Conservation (phyloP, 129 eudicot species). For the Helianthus annuus region HanXRQr2.0-SUNRISE NC_035446.2:171613219-171613718, state of each 20-base stretch:
- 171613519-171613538: slow-evolving; percentile 59
- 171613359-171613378: background rate
- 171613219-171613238: background rate
- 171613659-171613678: slow-evolving; percentile 60
- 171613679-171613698: slow-evolving; percentile 64
- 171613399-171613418: background rate
- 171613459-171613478: background rate
- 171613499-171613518: slow-evolving; percentile 80
- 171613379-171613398: background rate
- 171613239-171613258: background rate
- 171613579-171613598: slow-evolving; percentile 66
- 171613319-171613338: background rate
- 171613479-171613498: background rate
- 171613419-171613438: background rate
- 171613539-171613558: slow-evolving; percentile 48
- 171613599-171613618: slow-evolving; percentile 65
- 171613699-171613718: background rate
- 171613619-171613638: slow-evolving; percentile 31
- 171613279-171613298: background rate
- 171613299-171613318: too few species aligned
- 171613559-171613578: slow-evolving; percentile 58
- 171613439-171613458: background rate
- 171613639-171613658: slow-evolving; percentile 76
- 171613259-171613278: background rate
- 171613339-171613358: background rate